A percentile compares a stretch with the other conserved stretches of the same genome.
Conservation (phyloP, 331 rosid species). For the Prunus yedoensis region DNA sequence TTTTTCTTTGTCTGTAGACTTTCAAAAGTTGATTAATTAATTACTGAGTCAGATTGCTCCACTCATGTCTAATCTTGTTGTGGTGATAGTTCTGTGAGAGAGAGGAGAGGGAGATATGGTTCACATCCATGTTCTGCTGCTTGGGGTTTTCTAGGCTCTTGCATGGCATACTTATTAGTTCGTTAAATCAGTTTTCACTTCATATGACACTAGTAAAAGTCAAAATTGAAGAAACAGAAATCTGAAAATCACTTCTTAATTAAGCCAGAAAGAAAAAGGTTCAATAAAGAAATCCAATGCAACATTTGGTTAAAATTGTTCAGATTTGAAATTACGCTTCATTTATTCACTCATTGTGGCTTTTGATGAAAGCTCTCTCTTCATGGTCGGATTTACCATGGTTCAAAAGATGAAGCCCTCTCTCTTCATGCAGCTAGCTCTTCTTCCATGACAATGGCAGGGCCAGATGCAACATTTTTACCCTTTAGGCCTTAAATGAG, state of each 20-base stretch:
- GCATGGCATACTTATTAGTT: background rate
- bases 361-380: background rate
- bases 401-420: background rate
- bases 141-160: background rate
- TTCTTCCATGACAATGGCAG: background rate
- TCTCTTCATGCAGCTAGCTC: background rate
- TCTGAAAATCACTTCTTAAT: background rate
- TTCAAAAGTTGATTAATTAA: too few relatives aligned
- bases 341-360: too few relatives aligned
- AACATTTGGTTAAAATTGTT: too few relatives aligned
- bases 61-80: too few relatives aligned
- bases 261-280: background rate
- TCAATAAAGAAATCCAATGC: too few relatives aligned
- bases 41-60: too few relatives aligned
- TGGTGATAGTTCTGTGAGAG: background rate
- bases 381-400: background rate
- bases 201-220: background rate
- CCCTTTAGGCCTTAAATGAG: background rate
- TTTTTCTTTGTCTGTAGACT: too few relatives aligned
- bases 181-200: slow-evolving; percentile 1
- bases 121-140: background rate
- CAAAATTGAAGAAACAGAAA: background rate
- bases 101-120: background rate
- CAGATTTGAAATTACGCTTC: too few relatives aligned
- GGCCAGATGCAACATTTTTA: background rate